Evolutionary conservation across 306 rosid genomes (phyloP).

Genomic region (Betula pendula): DNA sequence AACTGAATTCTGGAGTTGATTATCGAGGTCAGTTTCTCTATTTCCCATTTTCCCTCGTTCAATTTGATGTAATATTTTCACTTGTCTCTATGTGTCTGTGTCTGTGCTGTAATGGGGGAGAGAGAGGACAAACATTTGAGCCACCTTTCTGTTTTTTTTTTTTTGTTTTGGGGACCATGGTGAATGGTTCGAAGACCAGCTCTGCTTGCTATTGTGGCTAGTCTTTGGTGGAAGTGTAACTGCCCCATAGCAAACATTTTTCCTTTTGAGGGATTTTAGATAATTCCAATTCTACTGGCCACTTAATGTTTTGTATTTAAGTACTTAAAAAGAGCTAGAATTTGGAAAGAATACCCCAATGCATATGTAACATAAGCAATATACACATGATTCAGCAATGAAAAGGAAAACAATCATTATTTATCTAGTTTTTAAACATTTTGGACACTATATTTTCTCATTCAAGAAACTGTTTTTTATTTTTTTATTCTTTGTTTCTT

Average conservation of each 20-base stretch:
- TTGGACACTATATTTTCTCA: neutral
- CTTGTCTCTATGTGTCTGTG: neutral
- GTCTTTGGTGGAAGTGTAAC: neutral
- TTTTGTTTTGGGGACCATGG: neutral
- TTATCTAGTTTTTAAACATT: no score
- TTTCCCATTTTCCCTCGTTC: neutral
- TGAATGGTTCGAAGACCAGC: neutral
- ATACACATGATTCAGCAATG: neutral
- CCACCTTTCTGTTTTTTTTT: neutral
- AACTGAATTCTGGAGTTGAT: slow-evolving; percentile 91
- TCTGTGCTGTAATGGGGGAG: neutral
- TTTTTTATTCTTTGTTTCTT: no score
- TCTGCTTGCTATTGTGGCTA: neutral
- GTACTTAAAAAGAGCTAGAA: neutral
- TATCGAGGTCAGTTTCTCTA: slow-evolving; percentile 59
- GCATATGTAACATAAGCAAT: neutral
- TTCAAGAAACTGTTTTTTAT: neutral
- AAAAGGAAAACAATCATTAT: neutral
- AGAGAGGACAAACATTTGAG: neutral
- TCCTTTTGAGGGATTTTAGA: neutral
- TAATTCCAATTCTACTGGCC: neutral
- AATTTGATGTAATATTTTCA: neutral
- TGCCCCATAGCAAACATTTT: neutral
- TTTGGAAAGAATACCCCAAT: neutral
- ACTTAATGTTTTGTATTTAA: neutral